These are phyloP conservation scores for Suillus lakei DNA, from an alignment of 768 basidiomycete species.

Conservation along the genomic window DNA sequence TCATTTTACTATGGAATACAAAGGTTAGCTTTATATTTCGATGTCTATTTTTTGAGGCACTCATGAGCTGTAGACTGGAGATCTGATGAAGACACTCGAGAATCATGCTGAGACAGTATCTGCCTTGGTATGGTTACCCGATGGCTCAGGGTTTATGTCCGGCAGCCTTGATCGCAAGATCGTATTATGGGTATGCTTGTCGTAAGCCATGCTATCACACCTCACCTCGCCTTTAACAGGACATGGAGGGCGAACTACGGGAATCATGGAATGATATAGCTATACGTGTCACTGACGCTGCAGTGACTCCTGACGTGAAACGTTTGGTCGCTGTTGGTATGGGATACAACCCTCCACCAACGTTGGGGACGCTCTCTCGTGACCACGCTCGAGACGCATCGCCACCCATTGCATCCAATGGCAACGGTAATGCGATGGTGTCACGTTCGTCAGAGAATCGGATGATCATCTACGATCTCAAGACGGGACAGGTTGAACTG, in stretches of 20 bases:
- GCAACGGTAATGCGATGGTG: conserved; percentile 37
- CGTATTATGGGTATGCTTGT: conserved; percentile 73
- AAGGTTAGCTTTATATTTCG: conserved; percentile 56
- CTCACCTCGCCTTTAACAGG: conserved; percentile 48
- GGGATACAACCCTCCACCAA: conserved; percentile 41
- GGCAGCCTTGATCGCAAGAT: conserved; percentile 86
- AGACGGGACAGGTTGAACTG: conserved; percentile 69
- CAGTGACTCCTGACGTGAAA: conserved; percentile 82
- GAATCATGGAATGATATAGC: conserved; percentile 72
- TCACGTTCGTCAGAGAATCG: conserved; percentile 53
- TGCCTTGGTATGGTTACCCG: conserved; percentile 85
- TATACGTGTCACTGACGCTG: conserved; percentile 87
- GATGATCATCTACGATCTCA: conserved; percentile 79
- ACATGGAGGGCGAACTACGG: conserved; percentile 70
- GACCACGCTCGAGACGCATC: conserved; percentile 41
- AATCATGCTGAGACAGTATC: conserved; percentile 85
- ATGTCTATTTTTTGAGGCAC: conserved; percentile 11
- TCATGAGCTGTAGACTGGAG: conserved; percentile 63
- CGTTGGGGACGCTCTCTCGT: conserved; percentile 23
- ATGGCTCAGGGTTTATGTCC: conserved; percentile 89
- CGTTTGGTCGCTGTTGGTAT: conserved; percentile 88
- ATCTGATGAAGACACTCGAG: conserved; percentile 65
- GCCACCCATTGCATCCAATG: conserved; percentile 35
- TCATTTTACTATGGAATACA: conserved; percentile 89
- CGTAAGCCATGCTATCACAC: conserved; percentile 13